Evolutionary conservation across 2,329 filamentous ascomycete genomes (phyloP), one percentile per base, ranked within the genome.

Genomic region (Annulohypoxylon truncatum): DNA sequence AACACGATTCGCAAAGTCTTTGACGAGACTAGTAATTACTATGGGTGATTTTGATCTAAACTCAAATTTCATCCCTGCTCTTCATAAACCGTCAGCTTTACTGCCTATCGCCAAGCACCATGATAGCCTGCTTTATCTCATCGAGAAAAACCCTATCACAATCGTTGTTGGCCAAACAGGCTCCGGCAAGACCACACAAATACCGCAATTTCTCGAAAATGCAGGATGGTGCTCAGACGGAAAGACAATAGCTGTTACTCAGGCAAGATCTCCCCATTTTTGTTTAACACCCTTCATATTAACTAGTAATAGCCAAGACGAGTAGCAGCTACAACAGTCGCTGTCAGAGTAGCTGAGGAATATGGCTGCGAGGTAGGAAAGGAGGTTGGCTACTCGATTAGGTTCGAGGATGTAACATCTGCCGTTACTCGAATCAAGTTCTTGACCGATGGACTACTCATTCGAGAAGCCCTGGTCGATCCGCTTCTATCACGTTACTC

Each of bases 131-230:
- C 85, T 97, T 1, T 98, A 97, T 79, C 85, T 94, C 12, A 87
- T 97, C 63, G 95, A 98, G 77, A 94, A 88, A 6, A 88, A 89
- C 69, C 90, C 92, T 0, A 90, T 98, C 61, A 95, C 92, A 0
- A 93, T 98, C 53, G 89, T 98, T 10, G 89, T 98, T 58, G 96
- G 95, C 7, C 94, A 97, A 76, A 98, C 96, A 1, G 96, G 96
- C 3, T 97, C 92, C 22, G 94, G 95, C 42, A 98, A 98, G 80
- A 97, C 94, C 1, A 98, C 96, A 0, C 96, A 98, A 77, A 90
- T 98, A 44, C 96, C 96, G 0, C 95, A 97, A 73, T 98, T 92
- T 73, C 85, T 98, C 10, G 90, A 97, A 62, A 85, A 92, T 72
- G 92, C 91, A 74, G 95, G 95, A 79, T 98, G 95, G 94, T 95